Evolutionary conservation across 768 basidiomycete species (phyloP).

Genomic region (Suillus weaverae): DNA sequence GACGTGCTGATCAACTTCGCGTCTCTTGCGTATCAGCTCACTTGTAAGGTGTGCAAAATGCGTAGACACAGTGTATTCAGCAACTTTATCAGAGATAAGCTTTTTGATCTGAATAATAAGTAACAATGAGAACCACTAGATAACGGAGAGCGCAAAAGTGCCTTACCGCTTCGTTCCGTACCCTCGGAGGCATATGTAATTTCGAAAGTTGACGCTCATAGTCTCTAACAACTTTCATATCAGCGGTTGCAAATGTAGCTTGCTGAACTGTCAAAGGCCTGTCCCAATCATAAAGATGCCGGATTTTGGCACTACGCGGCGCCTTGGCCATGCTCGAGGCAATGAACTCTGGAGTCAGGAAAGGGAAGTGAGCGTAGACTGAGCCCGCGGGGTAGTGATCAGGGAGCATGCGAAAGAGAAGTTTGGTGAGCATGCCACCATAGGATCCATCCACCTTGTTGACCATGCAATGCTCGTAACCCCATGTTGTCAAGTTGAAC

Average conservation of each 20-base stretch:
- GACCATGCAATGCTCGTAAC: conserved; percentile 68
- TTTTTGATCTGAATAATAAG: conserved; percentile 11
- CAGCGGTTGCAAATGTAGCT: not conserved
- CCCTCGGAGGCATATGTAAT: conserved; percentile 15
- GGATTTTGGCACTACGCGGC: conserved; percentile 23
- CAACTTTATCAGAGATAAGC: conserved; percentile 10
- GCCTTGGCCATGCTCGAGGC: conserved; percentile 44
- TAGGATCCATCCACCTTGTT: conserved; percentile 67
- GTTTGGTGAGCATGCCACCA: conserved; percentile 72
- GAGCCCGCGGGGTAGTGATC: conserved; percentile 64
- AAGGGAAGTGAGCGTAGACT: conserved; percentile 79
- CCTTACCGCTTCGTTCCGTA: conserved; percentile 15
- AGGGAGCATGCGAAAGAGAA: conserved; percentile 73
- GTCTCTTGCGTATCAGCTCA: conserved; percentile 7
- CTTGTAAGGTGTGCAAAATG: conserved; percentile 11
- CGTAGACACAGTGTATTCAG: conserved; percentile 13
- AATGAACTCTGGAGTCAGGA: conserved; percentile 56
- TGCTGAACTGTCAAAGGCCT: conserved; percentile 37
- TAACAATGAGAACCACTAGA: not conserved
- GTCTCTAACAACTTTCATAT: not conserved
- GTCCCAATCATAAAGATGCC: conserved; percentile 57
- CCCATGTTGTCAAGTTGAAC: conserved; percentile 77
- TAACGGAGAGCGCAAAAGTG: not conserved
- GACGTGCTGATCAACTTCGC: conserved; percentile 12
- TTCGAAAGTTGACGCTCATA: conserved; percentile 20